These are phyloP conservation scores for Aspergillus tamarii DNA, from an alignment of 2,329 filamentous ascomycete genomes.

Conservation along the genomic window DNA sequence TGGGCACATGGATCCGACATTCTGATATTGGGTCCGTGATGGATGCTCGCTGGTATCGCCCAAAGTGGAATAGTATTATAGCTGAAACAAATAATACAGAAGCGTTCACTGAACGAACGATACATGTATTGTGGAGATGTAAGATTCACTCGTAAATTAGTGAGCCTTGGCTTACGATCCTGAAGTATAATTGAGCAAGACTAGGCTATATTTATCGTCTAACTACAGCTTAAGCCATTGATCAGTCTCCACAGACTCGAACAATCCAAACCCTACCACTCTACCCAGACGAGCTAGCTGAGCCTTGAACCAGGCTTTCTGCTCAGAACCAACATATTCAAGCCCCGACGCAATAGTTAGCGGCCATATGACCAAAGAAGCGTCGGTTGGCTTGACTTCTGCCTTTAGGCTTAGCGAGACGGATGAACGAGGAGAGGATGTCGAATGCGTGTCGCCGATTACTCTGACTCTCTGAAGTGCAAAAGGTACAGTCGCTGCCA, in stretches of 20 bases:
- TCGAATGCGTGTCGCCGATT: background rate
- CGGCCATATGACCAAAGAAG: background rate
- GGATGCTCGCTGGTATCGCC: conserved; percentile 1
- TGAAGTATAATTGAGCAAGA: background rate
- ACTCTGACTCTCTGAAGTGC: background rate
- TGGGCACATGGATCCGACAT: background rate
- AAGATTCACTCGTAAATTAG: background rate
- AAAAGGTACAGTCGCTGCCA: background rate
- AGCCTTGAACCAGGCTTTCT: background rate
- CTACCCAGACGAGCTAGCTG: background rate
- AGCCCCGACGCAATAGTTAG: background rate
- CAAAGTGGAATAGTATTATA: background rate
- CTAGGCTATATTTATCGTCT: background rate
- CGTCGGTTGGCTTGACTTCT: background rate
- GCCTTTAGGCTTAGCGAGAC: background rate
- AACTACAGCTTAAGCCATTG: background rate
- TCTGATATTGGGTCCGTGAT: background rate
- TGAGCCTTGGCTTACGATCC: background rate
- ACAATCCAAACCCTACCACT: background rate
- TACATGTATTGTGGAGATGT: background rate
- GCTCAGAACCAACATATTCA: background rate
- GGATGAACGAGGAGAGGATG: background rate
- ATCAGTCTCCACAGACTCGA: background rate
- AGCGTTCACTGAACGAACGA: background rate
- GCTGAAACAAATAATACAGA: background rate